phyloP scores from a whole-genome alignment of 73 alveolate genomes.

The Paramecium octaurelia region DNA sequence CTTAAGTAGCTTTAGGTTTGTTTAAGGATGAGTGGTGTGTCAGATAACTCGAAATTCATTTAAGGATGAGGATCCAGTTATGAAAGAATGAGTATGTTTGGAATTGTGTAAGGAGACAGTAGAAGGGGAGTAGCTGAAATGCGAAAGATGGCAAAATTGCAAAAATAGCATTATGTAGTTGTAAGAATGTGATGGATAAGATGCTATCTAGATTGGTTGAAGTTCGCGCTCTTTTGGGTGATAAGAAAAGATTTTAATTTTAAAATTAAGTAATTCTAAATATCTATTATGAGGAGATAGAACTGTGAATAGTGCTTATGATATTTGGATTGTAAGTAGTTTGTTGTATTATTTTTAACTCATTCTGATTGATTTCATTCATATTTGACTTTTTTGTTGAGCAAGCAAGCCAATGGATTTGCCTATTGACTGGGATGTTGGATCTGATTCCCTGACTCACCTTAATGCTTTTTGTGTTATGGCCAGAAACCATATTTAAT shows the following conservation, averaged over 20 bases:
- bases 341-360: background rate
- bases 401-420: background rate
- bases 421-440: background rate
- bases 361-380: background rate
- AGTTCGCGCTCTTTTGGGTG: background rate
- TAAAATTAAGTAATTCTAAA: background rate
- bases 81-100: background rate
- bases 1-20: background rate
- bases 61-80: background rate
- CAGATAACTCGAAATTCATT: background rate
- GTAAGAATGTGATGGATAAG: background rate
- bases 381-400: background rate
- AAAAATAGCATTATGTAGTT: background rate
- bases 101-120: background rate
- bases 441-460: background rate
- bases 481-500: slow-evolving; percentile 21
- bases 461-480: background rate
- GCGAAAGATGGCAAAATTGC: background rate
- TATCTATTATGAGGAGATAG: background rate
- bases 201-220: background rate
- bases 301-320: background rate
- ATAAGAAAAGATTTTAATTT: background rate
- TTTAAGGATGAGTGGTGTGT: background rate
- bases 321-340: background rate
- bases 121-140: background rate